Conservation (phyloP, 305 asterid species). For the Solanum hybrid region DNA sequence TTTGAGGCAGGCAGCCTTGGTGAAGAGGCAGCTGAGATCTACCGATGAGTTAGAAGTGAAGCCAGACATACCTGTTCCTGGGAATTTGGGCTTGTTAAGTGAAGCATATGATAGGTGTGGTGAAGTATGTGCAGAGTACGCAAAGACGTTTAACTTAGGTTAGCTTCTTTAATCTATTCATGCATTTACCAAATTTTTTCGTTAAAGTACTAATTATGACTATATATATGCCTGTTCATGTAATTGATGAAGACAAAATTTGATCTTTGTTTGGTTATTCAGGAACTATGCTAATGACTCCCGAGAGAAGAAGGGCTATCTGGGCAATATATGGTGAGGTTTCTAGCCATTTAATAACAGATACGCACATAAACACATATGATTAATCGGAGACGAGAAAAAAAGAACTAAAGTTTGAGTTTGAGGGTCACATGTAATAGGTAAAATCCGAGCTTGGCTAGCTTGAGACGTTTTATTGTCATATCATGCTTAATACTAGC, state of each 20-base stretch:
- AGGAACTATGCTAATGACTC: constrained; percentile 95
- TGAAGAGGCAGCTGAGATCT: constrained; percentile 50
- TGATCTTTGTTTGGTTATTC: constrained; percentile 20
- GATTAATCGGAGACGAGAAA: background rate
- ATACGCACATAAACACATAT: background rate
- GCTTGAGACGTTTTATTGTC: background rate
- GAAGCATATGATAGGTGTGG: constrained; percentile 95
- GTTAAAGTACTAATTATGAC: background rate
- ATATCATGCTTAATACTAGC: background rate
- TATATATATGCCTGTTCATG: background rate
- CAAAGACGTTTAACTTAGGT: constrained; percentile 96
- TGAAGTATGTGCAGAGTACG: constrained; percentile 95
- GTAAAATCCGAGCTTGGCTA: background rate
- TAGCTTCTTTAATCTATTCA: constrained; percentile 22
- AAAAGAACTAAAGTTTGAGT: background rate
- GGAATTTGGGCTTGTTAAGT: constrained; percentile 48
- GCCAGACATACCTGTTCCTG: constrained; percentile 58
- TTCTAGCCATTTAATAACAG: background rate
- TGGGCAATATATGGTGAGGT: constrained; percentile 96
- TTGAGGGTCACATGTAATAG: background rate
- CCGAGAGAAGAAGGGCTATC: constrained; percentile 85
- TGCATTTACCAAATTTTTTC: background rate
- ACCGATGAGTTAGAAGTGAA: constrained; percentile 49
- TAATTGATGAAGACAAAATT: background rate
- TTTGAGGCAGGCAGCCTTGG: constrained; percentile 87